Evolutionary conservation across 2,329 filamentous ascomycete genomes (phyloP).

Genomic region (Claviceps sp.): DNA sequence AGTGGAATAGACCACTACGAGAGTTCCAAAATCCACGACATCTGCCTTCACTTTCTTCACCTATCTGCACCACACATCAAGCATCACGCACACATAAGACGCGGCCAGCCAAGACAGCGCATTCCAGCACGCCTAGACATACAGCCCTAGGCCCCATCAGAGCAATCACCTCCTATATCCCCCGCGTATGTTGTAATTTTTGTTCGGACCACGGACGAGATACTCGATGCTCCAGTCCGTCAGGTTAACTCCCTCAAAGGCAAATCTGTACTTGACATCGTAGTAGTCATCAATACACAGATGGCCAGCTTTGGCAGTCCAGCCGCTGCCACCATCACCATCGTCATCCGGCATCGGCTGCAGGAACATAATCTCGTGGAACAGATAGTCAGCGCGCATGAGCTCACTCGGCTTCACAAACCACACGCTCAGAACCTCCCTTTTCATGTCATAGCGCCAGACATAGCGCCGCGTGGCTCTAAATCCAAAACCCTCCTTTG

Average conservation of each 20-base stretch:
- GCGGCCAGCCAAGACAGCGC: too few relatives aligned
- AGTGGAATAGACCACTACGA: too few relatives aligned
- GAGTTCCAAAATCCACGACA: too few relatives aligned
- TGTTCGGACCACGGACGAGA: constrained; percentile 56
- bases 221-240: constrained; percentile 48
- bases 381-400: constrained; percentile 55
- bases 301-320: constrained; percentile 54
- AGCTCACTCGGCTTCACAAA: constrained; percentile 54
- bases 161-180: constrained; percentile 29
- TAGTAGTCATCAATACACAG: constrained; percentile 62
- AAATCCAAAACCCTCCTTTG: constrained; percentile 42
- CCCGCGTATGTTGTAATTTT: constrained; percentile 53
- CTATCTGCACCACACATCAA: too few relatives aligned
- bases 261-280: constrained; percentile 55
- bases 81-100: too few relatives aligned
- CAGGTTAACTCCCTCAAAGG: constrained; percentile 43
- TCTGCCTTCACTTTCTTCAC: too few relatives aligned
- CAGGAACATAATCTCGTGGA: constrained; percentile 57
- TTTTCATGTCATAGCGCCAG: constrained; percentile 52
- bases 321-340: constrained; percentile 23
- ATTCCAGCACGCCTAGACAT: too few relatives aligned
- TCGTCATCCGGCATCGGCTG: constrained; percentile 19
- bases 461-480: constrained; percentile 53
- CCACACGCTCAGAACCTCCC: constrained; percentile 56
- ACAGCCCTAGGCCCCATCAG: too few relatives aligned